These are phyloP conservation scores for Taiozyma sp. DNA, from an alignment of 1,139 yeast genomes.

Conservation along the genomic window DNA sequence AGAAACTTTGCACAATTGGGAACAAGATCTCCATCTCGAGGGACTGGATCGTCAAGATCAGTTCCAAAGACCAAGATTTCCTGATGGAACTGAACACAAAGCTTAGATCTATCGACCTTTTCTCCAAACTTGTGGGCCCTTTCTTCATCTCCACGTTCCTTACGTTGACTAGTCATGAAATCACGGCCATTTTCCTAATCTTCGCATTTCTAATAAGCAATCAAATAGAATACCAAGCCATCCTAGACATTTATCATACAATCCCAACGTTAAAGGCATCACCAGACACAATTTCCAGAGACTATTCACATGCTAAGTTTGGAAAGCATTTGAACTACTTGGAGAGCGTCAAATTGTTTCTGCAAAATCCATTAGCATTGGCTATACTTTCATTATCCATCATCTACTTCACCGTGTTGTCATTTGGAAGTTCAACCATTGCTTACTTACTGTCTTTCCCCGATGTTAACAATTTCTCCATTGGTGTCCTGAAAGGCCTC, in stretches of 20 bases:
- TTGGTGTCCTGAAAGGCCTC: conserved; percentile 27
- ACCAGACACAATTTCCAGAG: conserved; percentile 1
- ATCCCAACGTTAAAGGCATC: conserved; percentile 21
- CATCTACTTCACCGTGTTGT: conserved; percentile 30
- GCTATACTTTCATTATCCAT: conserved; percentile 36
- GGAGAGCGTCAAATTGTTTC: conserved; percentile 32
- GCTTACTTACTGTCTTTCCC: conserved; percentile 26
- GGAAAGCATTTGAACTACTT: conserved; percentile 6
- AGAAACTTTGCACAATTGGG: conserved; percentile 29
- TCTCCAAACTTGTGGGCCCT: conserved; percentile 33
- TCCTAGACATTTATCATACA: conserved; percentile 27
- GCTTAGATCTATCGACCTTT: conserved; percentile 32
- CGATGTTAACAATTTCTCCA: conserved; percentile 25
- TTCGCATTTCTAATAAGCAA: conserved; percentile 26
- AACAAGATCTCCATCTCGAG: conserved; percentile 34
- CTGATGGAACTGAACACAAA: conserved; percentile 27
- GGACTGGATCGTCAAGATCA: conserved; percentile 36
- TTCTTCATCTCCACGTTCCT: conserved; percentile 29
- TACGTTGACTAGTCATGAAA: conserved; percentile 19
- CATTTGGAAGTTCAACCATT: conserved; percentile 31
- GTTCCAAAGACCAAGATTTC: conserved; percentile 23
- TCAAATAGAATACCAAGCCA: conserved; percentile 28
- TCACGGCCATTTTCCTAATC: conserved; percentile 23
- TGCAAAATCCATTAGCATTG: conserved; percentile 42
- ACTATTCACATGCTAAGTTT: background rate